Percentiles rank a stretch among this genome's conserved stretches.
These are phyloP conservation scores for Cynanchum wilfordii DNA, from an alignment of 257 asterid genomes.

Conservation along the genomic window DNA sequence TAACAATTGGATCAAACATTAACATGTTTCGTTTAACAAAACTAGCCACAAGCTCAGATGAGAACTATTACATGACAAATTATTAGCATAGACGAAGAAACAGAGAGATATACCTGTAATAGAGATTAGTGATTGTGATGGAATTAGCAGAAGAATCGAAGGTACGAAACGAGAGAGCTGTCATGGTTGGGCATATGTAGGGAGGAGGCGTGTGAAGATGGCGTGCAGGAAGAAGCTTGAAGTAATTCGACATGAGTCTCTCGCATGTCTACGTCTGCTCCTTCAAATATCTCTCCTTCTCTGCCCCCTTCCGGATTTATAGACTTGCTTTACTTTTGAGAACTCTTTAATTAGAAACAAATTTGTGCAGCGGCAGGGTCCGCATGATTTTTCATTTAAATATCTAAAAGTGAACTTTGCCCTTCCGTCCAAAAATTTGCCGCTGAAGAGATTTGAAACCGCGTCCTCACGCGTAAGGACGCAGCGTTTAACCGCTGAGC, in stretches of 20 bases:
- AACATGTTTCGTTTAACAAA: not conserved
- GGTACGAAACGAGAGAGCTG: conserved; percentile 3
- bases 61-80: not conserved
- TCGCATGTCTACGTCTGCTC: conserved; percentile 44
- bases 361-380: too few relatives aligned
- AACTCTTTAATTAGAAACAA: too few relatives aligned
- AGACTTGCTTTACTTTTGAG: too few relatives aligned
- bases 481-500: too few relatives aligned
- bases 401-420: too few relatives aligned
- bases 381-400: too few relatives aligned
- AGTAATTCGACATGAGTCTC: conserved; percentile 48
- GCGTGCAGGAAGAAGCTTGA: conserved; percentile 59
- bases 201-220: conserved; percentile 45
- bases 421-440: too few relatives aligned
- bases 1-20: not conserved
- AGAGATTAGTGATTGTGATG: not conserved
- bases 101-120: too few relatives aligned
- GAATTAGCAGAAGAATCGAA: conserved; percentile 3
- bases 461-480: too few relatives aligned
- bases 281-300: conserved; percentile 31
- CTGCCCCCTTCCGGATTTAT: not conserved
- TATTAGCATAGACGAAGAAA: too few relatives aligned
- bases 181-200: conserved; percentile 1
- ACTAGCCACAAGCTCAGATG: not conserved
- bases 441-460: too few relatives aligned